phyloP scores from a whole-genome alignment of 495 filamentous ascomycete species.

The Penicillium cosmopolitanum region DNA sequence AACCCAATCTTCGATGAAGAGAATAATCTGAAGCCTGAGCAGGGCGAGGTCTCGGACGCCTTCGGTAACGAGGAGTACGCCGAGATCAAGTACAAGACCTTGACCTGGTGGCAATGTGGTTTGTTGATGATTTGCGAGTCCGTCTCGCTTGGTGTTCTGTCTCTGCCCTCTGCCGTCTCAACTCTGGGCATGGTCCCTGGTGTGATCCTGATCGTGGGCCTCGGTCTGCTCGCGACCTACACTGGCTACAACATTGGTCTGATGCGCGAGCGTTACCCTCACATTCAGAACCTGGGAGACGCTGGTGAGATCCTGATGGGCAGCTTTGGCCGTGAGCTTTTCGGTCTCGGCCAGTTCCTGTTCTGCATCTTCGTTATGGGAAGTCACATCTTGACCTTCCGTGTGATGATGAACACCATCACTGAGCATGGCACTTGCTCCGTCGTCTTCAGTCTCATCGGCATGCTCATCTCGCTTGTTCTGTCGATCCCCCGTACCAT shows the following conservation, averaged over 20 bases:
- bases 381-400: slow-evolving; percentile 72
- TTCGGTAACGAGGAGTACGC: slow-evolving; percentile 49
- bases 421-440: slow-evolving; percentile 70
- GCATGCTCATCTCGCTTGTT: slow-evolving; percentile 62
- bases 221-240: slow-evolving; percentile 74
- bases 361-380: slow-evolving; percentile 79
- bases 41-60: slow-evolving; percentile 37
- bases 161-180: slow-evolving; percentile 65
- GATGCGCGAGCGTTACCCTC: slow-evolving; percentile 67
- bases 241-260: slow-evolving; percentile 77
- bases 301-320: slow-evolving; percentile 51
- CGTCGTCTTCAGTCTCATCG: slow-evolving; percentile 68
- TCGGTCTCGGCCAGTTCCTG: slow-evolving; percentile 66
- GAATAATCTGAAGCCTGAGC: slow-evolving; percentile 44
- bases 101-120: slow-evolving; percentile 53
- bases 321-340: slow-evolving; percentile 62
- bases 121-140: slow-evolving; percentile 70
- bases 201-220: slow-evolving; percentile 62
- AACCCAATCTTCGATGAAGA: slow-evolving; percentile 26
- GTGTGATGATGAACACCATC: slow-evolving; percentile 70
- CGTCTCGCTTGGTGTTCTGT: slow-evolving; percentile 70
- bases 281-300: slow-evolving; percentile 71
- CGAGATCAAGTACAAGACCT: slow-evolving; percentile 51
- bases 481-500: slow-evolving; percentile 68
- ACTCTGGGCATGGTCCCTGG: slow-evolving; percentile 63